phyloP scores from a whole-genome alignment of 192 early-diverging fungal genomes.

The Entomortierella chlamydospora region DNA sequence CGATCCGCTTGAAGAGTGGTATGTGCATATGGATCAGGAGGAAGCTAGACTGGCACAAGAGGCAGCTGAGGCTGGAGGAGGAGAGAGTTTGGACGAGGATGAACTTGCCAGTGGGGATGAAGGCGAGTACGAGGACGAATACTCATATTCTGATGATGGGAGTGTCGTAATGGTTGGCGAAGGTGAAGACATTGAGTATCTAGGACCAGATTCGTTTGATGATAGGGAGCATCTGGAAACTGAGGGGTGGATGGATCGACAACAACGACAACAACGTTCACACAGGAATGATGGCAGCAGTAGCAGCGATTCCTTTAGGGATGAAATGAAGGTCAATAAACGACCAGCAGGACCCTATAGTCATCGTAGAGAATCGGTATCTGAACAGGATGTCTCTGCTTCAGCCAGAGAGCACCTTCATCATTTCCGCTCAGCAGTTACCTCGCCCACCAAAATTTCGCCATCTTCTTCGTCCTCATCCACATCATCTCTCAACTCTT shows the following conservation, averaged over 20 bases:
- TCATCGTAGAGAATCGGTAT: constrained; percentile 5
- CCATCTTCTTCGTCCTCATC: constrained; percentile 16
- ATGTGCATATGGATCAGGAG: constrained; percentile 68
- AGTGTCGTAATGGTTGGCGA: constrained; percentile 50
- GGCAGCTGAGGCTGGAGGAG: constrained; percentile 48
- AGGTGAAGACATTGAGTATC: constrained; percentile 50
- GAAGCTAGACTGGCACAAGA: constrained; percentile 49
- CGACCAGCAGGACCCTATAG: background rate
- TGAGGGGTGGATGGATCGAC: constrained; percentile 26
- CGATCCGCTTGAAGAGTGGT: constrained; percentile 83
- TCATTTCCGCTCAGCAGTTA: constrained; percentile 18
- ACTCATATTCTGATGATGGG: constrained; percentile 36
- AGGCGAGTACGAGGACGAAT: constrained; percentile 23
- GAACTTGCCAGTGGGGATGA: constrained; percentile 40
- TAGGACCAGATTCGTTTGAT: constrained; percentile 13
- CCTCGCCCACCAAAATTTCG: constrained; percentile 23
- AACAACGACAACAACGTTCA: background rate
- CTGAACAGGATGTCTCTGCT: constrained; percentile 1
- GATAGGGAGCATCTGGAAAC: constrained; percentile 22
- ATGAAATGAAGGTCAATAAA: background rate
- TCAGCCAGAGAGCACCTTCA: background rate
- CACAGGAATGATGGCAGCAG: constrained; percentile 4
- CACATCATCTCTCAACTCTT: constrained; percentile 16
- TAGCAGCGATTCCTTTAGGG: constrained; percentile 23
- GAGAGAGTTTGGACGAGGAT: constrained; percentile 38